phyloP scores from a whole-genome alignment of 495 filamentous ascomycete species.

The Pseudevernia furfuracea region DNA sequence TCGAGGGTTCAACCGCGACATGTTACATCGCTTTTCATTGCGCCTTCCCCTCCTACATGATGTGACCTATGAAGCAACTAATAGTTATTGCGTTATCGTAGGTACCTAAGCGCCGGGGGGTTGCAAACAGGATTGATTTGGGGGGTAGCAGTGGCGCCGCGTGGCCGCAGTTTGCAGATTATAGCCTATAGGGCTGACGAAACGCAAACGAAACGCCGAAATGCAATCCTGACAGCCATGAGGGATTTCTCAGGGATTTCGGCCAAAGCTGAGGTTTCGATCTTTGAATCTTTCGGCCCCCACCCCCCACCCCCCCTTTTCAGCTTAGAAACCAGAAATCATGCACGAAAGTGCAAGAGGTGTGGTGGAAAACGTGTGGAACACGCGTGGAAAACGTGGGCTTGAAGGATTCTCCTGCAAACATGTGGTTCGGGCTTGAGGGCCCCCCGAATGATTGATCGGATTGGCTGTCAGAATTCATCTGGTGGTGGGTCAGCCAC shows the following conservation, averaged over 20 bases:
- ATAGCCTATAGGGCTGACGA: not conserved
- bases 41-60: not conserved
- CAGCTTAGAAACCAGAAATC: not conserved
- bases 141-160: not conserved
- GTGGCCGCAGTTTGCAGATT: not conserved
- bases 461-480: no score
- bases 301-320: not conserved
- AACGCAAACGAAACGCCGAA: not conserved
- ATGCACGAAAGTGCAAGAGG: not conserved
- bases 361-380: no score
- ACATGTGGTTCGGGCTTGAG: not conserved
- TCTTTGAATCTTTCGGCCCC: not conserved
- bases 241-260: no score
- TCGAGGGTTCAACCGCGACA: not conserved
- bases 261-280: no score
- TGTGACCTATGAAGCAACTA: not conserved
- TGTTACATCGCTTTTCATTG: not conserved
- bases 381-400: constrained; percentile 5
- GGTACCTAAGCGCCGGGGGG: not conserved
- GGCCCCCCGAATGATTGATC: no score
- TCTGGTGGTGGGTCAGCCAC: not conserved
- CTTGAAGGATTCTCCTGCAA: not conserved
- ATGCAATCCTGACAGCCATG: constrained; percentile 1
- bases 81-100: constrained; percentile 1
- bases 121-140: no score